phyloP scores from a whole-genome alignment of 1,284 basidiomycete genomes.

The Apiotrichum veenhuisii region DNA sequence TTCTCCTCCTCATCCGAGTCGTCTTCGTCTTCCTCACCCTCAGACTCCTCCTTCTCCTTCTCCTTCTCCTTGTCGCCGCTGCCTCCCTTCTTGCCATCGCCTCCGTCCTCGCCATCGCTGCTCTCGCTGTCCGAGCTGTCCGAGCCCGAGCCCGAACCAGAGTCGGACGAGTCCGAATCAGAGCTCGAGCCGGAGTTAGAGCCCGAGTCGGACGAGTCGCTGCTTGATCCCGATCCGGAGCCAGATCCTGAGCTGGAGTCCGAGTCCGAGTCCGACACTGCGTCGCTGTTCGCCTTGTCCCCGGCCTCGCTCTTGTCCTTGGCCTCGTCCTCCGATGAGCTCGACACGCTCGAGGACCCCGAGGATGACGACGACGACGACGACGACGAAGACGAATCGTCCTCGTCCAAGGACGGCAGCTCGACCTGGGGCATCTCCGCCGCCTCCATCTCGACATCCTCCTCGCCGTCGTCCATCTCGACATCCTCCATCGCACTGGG shows the following conservation, averaged over 20 bases:
- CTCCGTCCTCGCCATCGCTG: not conserved
- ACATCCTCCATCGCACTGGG: conserved; percentile 6
- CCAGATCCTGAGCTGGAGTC: conserved; percentile 15
- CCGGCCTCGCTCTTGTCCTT: conserved; percentile 5
- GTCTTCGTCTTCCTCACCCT: not conserved
- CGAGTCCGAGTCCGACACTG: not conserved
- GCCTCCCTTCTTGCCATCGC: not conserved
- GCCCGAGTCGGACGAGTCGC: not conserved
- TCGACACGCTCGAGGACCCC: not conserved
- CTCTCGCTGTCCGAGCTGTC: not conserved
- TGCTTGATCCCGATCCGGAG: conserved; percentile 9
- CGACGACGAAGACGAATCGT: not conserved
- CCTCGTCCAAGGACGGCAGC: not conserved
- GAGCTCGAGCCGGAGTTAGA: not conserved
- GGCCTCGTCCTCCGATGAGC: not conserved
- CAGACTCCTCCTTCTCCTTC: not conserved
- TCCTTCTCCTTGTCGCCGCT: not conserved
- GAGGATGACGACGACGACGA: not conserved
- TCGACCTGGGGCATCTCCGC: not conserved
- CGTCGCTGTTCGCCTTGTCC: conserved; percentile 3
- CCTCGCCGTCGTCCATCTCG: not conserved
- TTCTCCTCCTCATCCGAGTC: not conserved
- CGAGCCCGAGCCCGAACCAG: not conserved
- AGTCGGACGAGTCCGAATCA: conserved; percentile 3
- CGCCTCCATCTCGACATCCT: not conserved